Conservation (phyloP, 495 filamentous ascomycete species). For the Thermochaetoides thermophila region DNA sequence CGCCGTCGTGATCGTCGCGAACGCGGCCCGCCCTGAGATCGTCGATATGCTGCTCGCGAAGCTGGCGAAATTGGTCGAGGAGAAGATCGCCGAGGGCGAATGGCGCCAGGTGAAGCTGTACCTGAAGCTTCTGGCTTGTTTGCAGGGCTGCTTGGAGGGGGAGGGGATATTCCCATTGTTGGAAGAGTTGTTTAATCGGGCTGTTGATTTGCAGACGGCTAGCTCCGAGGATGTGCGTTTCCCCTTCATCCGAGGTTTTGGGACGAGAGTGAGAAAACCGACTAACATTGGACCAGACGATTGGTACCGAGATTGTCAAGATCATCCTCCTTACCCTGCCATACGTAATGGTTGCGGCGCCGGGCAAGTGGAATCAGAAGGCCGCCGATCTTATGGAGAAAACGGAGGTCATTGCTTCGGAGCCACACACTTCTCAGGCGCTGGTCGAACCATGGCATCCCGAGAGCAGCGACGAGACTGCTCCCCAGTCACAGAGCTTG, state of each 20-base stretch:
- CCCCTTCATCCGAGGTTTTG: no score
- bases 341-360: slow-evolving; percentile 66
- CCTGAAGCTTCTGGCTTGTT: slow-evolving; percentile 68
- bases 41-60: slow-evolving; percentile 50
- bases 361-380: slow-evolving; percentile 46
- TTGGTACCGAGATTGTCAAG: slow-evolving; percentile 85
- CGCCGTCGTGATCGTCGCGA: slow-evolving; percentile 59
- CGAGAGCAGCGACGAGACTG: slow-evolving; percentile 26
- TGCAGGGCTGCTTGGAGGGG: slow-evolving; percentile 65
- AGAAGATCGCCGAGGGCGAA: slow-evolving; percentile 48
- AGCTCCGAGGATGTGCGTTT: slow-evolving; percentile 73
- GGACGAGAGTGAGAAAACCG: no score
- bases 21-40: slow-evolving; percentile 58
- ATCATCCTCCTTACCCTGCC: slow-evolving; percentile 88
- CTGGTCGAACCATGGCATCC: slow-evolving; percentile 71
- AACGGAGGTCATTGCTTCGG: slow-evolving; percentile 79
- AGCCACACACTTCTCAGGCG: slow-evolving; percentile 65
- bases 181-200: slow-evolving; percentile 69
- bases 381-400: slow-evolving; percentile 72
- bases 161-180: slow-evolving; percentile 77
- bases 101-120: slow-evolving; percentile 89
- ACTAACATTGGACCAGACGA: slow-evolving; percentile 41
- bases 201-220: slow-evolving; percentile 77
- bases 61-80: slow-evolving; percentile 41
- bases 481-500: slow-evolving; percentile 39